phyloP scores from a whole-genome alignment of 768 basidiomycete species.

The Pleurotus citrinopileatus region DNA sequence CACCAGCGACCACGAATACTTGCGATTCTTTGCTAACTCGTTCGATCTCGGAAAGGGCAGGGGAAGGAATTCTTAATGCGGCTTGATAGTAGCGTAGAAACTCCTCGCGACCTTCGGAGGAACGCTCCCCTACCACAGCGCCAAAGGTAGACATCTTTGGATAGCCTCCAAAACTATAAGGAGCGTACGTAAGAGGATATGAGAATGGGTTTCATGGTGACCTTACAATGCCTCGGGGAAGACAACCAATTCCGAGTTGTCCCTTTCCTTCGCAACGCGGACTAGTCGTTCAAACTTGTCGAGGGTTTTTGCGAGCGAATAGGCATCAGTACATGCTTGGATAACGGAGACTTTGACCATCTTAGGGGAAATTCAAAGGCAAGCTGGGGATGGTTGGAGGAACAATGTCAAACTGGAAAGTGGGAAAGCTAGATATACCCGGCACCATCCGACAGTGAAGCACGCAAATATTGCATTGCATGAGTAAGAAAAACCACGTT shows the following conservation, averaged over 20 bases:
- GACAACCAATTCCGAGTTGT: conserved; percentile 45
- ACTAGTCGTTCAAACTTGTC: conserved; percentile 46
- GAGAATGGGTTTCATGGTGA: neutral
- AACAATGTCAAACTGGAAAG: neutral
- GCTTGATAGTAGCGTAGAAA: conserved; percentile 51
- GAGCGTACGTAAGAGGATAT: neutral
- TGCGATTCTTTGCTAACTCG: conserved; percentile 42
- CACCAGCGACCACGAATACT: conserved; percentile 57
- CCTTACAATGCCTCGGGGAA: conserved; percentile 60
- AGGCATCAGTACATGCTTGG: conserved; percentile 47
- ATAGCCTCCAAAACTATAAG: conserved; percentile 51
- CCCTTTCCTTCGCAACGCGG: conserved; percentile 42
- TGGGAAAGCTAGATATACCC: neutral
- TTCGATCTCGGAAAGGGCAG: conserved; percentile 45
- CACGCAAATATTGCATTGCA: neutral
- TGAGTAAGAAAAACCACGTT: too few relatives aligned
- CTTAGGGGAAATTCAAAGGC: conserved; percentile 14
- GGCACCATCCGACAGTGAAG: neutral
- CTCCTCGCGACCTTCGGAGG: conserved; percentile 52
- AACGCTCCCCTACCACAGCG: conserved; percentile 45
- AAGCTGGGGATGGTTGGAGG: too few relatives aligned
- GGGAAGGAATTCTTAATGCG: conserved; percentile 57
- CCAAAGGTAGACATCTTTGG: conserved; percentile 58
- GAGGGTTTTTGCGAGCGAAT: conserved; percentile 42
- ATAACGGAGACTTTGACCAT: conserved; percentile 48